These are phyloP conservation scores for Blumeria hordei DNA, from an alignment of 2,329 filamentous ascomycete species.

Conservation along the genomic window DNA sequence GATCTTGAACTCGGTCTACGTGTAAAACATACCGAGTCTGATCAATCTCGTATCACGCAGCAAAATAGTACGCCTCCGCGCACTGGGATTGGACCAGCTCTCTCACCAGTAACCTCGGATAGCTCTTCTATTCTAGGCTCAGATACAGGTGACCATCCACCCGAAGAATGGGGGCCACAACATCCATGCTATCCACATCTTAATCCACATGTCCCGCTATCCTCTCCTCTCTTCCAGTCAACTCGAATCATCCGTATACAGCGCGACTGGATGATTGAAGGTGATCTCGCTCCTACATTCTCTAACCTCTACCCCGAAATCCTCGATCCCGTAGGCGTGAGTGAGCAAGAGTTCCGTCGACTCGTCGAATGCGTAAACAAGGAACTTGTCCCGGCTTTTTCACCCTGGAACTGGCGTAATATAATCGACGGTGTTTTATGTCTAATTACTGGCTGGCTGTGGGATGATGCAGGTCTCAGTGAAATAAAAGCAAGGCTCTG, in stretches of 20 bases:
- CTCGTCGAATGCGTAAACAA: constrained; percentile 65
- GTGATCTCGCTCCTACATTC: constrained; percentile 79
- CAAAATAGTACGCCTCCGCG: constrained; percentile 10
- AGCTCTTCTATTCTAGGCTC: constrained; percentile 14
- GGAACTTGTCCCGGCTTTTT: constrained; percentile 52
- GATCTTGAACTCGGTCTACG: constrained; percentile 14
- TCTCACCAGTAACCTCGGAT: constrained; percentile 15
- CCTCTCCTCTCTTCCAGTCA: constrained; percentile 46
- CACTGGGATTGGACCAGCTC: constrained; percentile 12
- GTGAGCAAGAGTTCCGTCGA: constrained; percentile 65
- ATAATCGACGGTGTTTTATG: constrained; percentile 60
- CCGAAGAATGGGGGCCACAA: constrained; percentile 66
- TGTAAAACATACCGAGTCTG: constrained; percentile 4
- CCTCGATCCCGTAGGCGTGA: constrained; percentile 57
- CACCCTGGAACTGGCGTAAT: constrained; percentile 53
- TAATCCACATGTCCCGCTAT: constrained; percentile 68
- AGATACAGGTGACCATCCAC: constrained; percentile 24
- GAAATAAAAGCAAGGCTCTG: constrained; percentile 48
- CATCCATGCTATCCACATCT: constrained; percentile 89
- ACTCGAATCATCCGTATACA: constrained; percentile 83
- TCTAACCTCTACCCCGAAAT: constrained; percentile 94
- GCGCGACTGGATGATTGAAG: constrained; percentile 73
- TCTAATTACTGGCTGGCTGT: constrained; percentile 72
- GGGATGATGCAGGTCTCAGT: constrained; percentile 71
- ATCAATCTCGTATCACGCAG: constrained; percentile 8